phyloP scores from a whole-genome alignment of 2,329 filamentous ascomycete genomes.

The Phialophora tarda region DNA sequence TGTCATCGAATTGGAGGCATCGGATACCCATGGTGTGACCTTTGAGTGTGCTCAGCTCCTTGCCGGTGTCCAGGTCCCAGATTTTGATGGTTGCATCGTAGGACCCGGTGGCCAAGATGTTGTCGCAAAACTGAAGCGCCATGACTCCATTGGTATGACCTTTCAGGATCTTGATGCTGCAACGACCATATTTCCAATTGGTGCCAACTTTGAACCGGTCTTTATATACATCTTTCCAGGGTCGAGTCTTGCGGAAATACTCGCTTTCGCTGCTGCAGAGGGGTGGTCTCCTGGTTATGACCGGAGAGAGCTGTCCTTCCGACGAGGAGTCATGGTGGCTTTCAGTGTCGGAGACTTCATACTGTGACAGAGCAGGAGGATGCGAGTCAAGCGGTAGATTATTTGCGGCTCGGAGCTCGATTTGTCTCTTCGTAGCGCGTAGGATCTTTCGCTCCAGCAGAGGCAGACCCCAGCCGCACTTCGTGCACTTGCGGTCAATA shows the following conservation, averaged over 20 bases:
- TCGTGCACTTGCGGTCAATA: slow-evolving; percentile 89
- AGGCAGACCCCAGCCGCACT: slow-evolving; percentile 94
- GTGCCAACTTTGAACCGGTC: slow-evolving; percentile 94
- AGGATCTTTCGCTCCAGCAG: slow-evolving; percentile 86
- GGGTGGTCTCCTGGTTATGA: slow-evolving; percentile 21
- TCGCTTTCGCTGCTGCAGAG: slow-evolving; percentile 25
- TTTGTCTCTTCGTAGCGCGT: slow-evolving; percentile 83
- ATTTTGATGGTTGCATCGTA: slow-evolving; percentile 96
- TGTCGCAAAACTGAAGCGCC: slow-evolving; percentile 81
- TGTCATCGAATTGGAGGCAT: slow-evolving; percentile 90
- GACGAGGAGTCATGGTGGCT: slow-evolving; percentile 23
- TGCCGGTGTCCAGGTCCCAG: slow-evolving; percentile 88
- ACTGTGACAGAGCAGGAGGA: slow-evolving; percentile 52
- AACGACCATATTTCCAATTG: slow-evolving; percentile 97
- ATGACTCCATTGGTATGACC: slow-evolving; percentile 89
- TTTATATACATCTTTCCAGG: slow-evolving; percentile 97
- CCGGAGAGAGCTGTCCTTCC: slow-evolving; percentile 26
- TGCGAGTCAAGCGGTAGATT: slow-evolving; percentile 60
- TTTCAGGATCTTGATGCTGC: slow-evolving; percentile 79
- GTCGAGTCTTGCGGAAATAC: slow-evolving; percentile 52
- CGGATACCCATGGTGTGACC: slow-evolving; percentile 86
- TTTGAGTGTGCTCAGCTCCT: slow-evolving; percentile 80
- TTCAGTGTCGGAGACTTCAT: slow-evolving; percentile 23
- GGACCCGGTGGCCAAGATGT: slow-evolving; percentile 88
- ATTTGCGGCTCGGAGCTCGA: slow-evolving; percentile 70